Conservation (phyloP, 768 basidiomycete species). For the Mycena kentingensis region DNA sequence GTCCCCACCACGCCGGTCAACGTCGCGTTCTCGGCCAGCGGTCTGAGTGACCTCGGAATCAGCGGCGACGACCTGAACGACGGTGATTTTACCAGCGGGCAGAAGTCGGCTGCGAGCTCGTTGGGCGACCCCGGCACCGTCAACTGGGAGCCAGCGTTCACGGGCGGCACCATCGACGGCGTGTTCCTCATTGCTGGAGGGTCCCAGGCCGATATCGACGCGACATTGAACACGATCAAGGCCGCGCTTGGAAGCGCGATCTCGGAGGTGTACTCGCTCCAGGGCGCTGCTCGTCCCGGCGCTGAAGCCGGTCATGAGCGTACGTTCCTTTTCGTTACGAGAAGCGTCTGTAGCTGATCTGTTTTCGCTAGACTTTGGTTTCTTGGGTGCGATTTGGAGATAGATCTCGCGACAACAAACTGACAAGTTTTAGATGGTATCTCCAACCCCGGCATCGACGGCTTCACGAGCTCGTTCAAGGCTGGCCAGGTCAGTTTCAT, state of each 20-base stretch:
- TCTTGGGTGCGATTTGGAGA: not conserved
- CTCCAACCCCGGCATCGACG: constrained; percentile 18
- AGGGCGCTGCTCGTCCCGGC: constrained; percentile 27
- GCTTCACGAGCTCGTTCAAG: constrained; percentile 11
- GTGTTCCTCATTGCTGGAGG: constrained; percentile 24
- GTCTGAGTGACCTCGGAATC: too few species aligned
- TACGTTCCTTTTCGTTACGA: constrained; percentile 22
- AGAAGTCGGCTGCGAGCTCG: not conserved
- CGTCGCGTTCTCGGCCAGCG: too few species aligned
- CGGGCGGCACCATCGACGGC: constrained; percentile 19
- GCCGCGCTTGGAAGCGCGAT: constrained; percentile 16
- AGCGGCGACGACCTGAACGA: too few species aligned
- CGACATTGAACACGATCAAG: constrained; percentile 11
- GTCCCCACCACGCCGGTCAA: too few species aligned
- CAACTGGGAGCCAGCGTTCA: constrained; percentile 19
- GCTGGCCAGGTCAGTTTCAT: too few species aligned
- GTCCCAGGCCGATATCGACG: constrained; percentile 16
- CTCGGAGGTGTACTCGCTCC: constrained; percentile 18
- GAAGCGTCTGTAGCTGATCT: not conserved
- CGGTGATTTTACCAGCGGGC: too few species aligned
- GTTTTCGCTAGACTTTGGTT: constrained; percentile 23
- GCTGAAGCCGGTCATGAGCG: constrained; percentile 30
- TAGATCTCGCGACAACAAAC: not conserved
- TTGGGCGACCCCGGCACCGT: not conserved
- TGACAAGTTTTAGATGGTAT: constrained; percentile 13